Evolutionary conservation across 2,329 filamentous ascomycete species (phyloP).

Genomic region (Sarocladium oryzae): DNA sequence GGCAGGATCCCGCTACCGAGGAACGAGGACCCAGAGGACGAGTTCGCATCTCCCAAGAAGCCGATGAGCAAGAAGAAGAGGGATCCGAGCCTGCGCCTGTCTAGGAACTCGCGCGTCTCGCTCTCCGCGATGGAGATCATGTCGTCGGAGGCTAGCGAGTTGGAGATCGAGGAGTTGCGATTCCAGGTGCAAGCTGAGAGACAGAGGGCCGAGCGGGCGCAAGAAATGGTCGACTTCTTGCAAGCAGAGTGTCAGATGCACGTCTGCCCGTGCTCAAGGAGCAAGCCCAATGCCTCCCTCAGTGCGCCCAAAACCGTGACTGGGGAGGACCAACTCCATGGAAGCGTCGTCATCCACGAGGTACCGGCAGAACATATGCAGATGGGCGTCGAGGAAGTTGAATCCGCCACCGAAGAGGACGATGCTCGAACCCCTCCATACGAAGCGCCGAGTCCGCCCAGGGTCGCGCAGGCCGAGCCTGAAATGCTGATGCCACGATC

Average conservation of each 20-base stretch:
- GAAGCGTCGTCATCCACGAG: slow-evolving; percentile 16
- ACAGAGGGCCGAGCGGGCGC: slow-evolving; percentile 59
- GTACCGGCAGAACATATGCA: slow-evolving; percentile 12
- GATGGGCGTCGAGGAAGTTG: slow-evolving; percentile 12
- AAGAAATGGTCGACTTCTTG: slow-evolving; percentile 70
- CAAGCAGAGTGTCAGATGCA: slow-evolving; percentile 66
- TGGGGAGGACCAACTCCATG: slow-evolving; percentile 10
- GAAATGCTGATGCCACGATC: slow-evolving; percentile 19
- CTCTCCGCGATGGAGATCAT: slow-evolving; percentile 43
- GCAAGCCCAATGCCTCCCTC: slow-evolving; percentile 12
- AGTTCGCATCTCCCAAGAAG: slow-evolving; percentile 57
- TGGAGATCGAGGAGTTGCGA: slow-evolving; percentile 52
- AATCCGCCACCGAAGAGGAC: slow-evolving; percentile 2
- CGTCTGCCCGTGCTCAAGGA: slow-evolving; percentile 55
- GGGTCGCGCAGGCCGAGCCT: neutral
- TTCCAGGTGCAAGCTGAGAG: slow-evolving; percentile 50
- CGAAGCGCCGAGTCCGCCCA: neutral
- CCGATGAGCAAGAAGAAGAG: slow-evolving; percentile 13
- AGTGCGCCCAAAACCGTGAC: neutral
- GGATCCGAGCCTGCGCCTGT: slow-evolving; percentile 13
- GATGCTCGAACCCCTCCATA: neutral
- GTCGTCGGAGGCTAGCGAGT: slow-evolving; percentile 49
- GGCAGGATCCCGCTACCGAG: slow-evolving; percentile 60
- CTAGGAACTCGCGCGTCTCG: slow-evolving; percentile 32
- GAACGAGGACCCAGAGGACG: slow-evolving; percentile 46